Evolutionary conservation across 2,329 filamentous ascomycete genomes (phyloP).

Genomic region (Diaporthe capsici): DNA sequence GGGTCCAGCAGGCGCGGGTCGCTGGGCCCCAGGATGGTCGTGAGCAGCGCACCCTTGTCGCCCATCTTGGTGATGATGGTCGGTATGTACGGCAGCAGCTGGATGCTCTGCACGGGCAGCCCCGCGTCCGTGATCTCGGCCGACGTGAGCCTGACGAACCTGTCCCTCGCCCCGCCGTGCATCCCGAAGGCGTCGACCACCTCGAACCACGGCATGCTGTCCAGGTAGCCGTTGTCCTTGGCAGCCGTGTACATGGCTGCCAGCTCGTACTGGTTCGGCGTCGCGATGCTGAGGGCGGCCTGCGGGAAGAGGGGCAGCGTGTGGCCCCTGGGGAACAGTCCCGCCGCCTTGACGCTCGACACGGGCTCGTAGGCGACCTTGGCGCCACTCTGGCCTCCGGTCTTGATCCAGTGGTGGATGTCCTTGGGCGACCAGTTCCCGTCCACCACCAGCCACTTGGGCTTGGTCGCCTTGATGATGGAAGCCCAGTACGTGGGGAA

Average conservation of each 20-base stretch:
- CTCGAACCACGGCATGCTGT: conserved; percentile 81
- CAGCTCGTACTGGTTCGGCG: conserved; percentile 88
- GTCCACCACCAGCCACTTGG: conserved; percentile 87
- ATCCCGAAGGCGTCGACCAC: conserved; percentile 86
- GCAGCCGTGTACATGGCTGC: conserved; percentile 83
- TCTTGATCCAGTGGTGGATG: conserved; percentile 77
- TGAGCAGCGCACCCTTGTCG: conserved; percentile 79
- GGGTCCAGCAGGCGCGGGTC: conserved; percentile 77
- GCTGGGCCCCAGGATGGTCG: conserved; percentile 75
- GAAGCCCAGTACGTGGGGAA: conserved; percentile 72
- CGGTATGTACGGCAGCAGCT: conserved; percentile 90
- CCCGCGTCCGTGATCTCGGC: conserved; percentile 80
- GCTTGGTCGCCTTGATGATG: conserved; percentile 68
- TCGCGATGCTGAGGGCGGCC: conserved; percentile 78
- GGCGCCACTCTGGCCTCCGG: conserved; percentile 68
- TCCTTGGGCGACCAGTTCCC: conserved; percentile 83
- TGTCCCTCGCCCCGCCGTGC: conserved; percentile 77
- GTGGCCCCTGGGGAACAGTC: conserved; percentile 70
- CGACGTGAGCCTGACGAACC: conserved; percentile 78
- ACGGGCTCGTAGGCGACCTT: conserved; percentile 90
- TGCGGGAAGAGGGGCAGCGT: conserved; percentile 69
- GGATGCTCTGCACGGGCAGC: conserved; percentile 85
- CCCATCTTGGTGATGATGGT: conserved; percentile 90
- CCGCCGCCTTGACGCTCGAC: conserved; percentile 81
- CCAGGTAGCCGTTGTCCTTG: conserved; percentile 74